Evolutionary conservation across 768 basidiomycete species (phyloP).

Genomic region (Hypsizygus marmoreus): DNA sequence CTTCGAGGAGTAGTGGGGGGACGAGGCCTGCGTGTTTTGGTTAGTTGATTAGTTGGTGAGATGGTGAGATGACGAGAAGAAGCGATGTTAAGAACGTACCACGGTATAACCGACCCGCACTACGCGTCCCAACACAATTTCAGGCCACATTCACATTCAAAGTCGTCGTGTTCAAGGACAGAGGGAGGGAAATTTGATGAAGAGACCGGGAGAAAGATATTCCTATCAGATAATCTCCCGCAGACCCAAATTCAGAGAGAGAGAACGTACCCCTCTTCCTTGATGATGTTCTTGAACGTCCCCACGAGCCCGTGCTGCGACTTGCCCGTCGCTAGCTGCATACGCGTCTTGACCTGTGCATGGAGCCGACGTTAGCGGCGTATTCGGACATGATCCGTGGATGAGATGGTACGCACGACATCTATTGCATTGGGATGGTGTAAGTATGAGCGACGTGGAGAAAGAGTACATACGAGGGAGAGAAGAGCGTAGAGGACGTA

Average conservation of each 20-base stretch:
- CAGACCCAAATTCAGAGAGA: too few relatives aligned
- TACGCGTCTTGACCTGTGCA: slow-evolving; percentile 90
- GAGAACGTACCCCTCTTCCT: slow-evolving; percentile 84
- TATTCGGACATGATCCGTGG: slow-evolving; percentile 9
- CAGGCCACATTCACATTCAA: too few relatives aligned
- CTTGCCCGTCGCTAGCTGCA: slow-evolving; percentile 94
- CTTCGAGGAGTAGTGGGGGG: slow-evolving; percentile 94
- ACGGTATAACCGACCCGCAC: slow-evolving; percentile 84
- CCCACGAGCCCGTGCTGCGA: slow-evolving; percentile 75
- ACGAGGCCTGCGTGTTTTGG: slow-evolving; percentile 91
- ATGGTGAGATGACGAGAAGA: background rate
- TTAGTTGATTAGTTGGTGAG: too few relatives aligned
- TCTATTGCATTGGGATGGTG: slow-evolving; percentile 45
- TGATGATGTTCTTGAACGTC: slow-evolving; percentile 80
- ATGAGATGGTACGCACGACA: slow-evolving; percentile 64
- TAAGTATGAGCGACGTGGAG: background rate
- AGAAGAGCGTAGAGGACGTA: slow-evolving; percentile 35
- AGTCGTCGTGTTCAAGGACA: too few relatives aligned
- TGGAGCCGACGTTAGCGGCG: slow-evolving; percentile 7
- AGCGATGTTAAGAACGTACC: slow-evolving; percentile 42
- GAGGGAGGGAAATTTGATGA: too few relatives aligned
- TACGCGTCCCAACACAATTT: slow-evolving; percentile 33
- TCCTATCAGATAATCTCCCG: too few relatives aligned
- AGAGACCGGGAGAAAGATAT: too few relatives aligned
- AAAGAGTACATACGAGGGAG: slow-evolving; percentile 2